Percentiles rank a stretch among this genome's conserved stretches.
Conservation (phyloP, 2,329 filamentous ascomycete genomes). For the Aspergillus floridensis region DNA sequence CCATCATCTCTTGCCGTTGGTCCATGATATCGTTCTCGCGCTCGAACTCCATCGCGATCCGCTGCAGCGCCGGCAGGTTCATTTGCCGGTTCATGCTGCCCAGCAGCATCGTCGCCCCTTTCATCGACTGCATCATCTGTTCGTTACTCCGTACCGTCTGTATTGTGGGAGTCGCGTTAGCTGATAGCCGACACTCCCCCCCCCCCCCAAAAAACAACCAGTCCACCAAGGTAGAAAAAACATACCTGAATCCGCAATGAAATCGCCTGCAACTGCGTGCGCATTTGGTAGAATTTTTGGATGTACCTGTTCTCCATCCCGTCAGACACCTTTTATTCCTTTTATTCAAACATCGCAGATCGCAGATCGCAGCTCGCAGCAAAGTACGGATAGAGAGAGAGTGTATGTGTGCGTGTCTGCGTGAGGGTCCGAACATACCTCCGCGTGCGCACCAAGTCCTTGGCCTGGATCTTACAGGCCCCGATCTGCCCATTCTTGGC, state of each 20-base stretch:
- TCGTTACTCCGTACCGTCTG: slow-evolving; percentile 97
- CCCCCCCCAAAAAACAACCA: neutral
- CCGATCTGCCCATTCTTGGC: slow-evolving; percentile 98
- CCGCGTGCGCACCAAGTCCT: slow-evolving; percentile 89
- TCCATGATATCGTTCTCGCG: slow-evolving; percentile 99
- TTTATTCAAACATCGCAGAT: too few relatives aligned
- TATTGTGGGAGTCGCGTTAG: too few relatives aligned
- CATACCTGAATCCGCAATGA: slow-evolving; percentile 87
- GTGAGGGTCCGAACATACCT: slow-evolving; percentile 75
- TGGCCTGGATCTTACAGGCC: slow-evolving; percentile 97
- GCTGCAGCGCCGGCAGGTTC: slow-evolving; percentile 91
- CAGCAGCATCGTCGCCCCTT: slow-evolving; percentile 86
- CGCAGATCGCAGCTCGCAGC: too few relatives aligned
- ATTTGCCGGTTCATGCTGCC: slow-evolving; percentile 97
- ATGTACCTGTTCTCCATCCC: slow-evolving; percentile 63
- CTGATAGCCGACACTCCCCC: slow-evolving; percentile 9
- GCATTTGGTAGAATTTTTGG: slow-evolving; percentile 98
- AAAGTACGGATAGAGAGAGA: too few relatives aligned
- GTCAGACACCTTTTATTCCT: too few relatives aligned
- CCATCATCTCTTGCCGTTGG: slow-evolving; percentile 99
- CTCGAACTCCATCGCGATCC: slow-evolving; percentile 99
- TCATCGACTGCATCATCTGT: slow-evolving; percentile 99
- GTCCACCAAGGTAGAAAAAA: neutral
- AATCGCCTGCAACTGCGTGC: slow-evolving; percentile 94
- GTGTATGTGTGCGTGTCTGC: too few relatives aligned